Conservation (phyloP, 2,329 filamentous ascomycete genomes). For the Colletotrichum caudatum region DNA sequence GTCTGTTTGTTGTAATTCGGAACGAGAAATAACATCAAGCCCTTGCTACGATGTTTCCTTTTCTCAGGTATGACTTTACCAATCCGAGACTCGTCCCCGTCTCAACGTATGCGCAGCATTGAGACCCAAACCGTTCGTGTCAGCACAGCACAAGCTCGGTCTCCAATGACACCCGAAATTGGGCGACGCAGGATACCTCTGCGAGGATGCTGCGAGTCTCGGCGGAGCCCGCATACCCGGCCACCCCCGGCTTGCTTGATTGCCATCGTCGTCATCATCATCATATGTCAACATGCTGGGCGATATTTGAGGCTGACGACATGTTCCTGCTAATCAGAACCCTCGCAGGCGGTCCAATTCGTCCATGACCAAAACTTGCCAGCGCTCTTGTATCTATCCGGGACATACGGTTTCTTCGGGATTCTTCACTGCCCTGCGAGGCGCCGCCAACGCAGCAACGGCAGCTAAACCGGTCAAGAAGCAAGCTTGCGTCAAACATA, state of each 20-base stretch:
- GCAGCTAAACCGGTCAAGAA: constrained; percentile 22
- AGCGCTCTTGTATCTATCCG: constrained; percentile 9
- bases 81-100: neutral
- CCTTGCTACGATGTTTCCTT: constrained; percentile 11
- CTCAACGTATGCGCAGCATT: constrained; percentile 15
- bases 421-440: constrained; percentile 34
- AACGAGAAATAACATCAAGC: neutral
- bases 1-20: constrained; percentile 10
- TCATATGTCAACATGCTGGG: constrained; percentile 7
- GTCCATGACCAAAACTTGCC: constrained; percentile 5
- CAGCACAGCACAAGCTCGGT: constrained; percentile 4
- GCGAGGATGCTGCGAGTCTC: constrained; percentile 35
- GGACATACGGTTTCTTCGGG: constrained; percentile 3
- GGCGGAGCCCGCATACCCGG: constrained; percentile 33
- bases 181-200: constrained; percentile 19
- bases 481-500: constrained; percentile 31
- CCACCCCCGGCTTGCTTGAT: constrained; percentile 27
- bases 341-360: constrained; percentile 4
- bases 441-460: constrained; percentile 38
- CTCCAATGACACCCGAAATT: constrained; percentile 14
- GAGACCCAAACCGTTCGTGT: neutral
- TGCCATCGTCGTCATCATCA: constrained; percentile 22
- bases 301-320: constrained; percentile 17
- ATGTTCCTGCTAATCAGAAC: neutral
- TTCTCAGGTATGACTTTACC: neutral